Conservation (phyloP, 768 basidiomycete species). For the Dioszegia hungarica region DNA sequence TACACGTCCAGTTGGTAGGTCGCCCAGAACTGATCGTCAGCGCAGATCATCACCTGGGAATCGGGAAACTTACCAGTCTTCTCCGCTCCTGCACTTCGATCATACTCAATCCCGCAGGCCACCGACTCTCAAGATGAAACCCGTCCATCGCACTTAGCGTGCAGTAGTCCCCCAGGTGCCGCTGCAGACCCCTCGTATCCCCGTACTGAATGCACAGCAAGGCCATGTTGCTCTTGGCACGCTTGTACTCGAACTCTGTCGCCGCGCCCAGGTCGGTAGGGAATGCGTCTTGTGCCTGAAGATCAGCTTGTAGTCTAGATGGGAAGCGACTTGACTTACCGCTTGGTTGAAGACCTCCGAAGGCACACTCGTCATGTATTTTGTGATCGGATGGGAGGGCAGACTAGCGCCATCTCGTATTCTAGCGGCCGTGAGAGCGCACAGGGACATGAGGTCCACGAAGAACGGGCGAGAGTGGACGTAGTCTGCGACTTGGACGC, state of each 20-base stretch:
- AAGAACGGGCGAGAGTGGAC: conserved; percentile 16
- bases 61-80: conserved; percentile 25
- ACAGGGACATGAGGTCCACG: conserved; percentile 19
- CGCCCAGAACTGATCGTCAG: conserved; percentile 35
- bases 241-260: conserved; percentile 31
- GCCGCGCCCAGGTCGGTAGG: conserved; percentile 19
- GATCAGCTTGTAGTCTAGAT: not conserved
- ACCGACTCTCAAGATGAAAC: conserved; percentile 32
- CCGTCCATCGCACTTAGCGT: conserved; percentile 28
- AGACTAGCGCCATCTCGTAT: conserved; percentile 17
- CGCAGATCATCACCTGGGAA: not conserved
- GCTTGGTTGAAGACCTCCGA: conserved; percentile 33
- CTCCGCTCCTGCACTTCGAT: conserved; percentile 34
- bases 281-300: conserved; percentile 11
- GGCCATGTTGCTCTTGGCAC: conserved; percentile 28
- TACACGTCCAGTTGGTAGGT: conserved; percentile 36
- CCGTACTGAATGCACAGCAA: conserved; percentile 36
- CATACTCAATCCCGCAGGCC: conserved; percentile 25
- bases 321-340: not conserved
- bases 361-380: not conserved
- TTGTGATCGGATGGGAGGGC: not conserved
- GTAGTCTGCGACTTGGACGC: conserved; percentile 4
- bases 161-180: conserved; percentile 31
- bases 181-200: conserved; percentile 12
- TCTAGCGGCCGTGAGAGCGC: conserved; percentile 20